Evolutionary conservation across 768 basidiomycete genomes (phyloP), one percentile per base, ranked within the genome.

Genomic region (Hericium coralloides): DNA sequence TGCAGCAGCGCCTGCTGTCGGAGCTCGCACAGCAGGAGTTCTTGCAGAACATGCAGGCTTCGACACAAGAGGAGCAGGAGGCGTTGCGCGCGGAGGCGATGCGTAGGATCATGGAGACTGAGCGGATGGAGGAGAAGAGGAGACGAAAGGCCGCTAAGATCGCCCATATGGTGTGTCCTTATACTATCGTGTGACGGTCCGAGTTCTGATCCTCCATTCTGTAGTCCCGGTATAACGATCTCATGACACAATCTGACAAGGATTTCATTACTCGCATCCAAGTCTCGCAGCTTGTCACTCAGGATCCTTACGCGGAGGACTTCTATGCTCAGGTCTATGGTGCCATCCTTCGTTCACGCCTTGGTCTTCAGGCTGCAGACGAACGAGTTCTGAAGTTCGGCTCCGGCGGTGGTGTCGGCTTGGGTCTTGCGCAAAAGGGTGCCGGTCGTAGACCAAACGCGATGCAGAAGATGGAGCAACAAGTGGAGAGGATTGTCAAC

Each of bases 211-310:
- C 17, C 39, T 25, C 31, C 31, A 18, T 61, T 56, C 56, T 38
- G 9, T 53, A 93, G 92, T 83, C 93, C 59, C 84, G 90, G 58
- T 94, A 94, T 67, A 95, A 95, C 63, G 92, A 94, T 69, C 78
- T 95, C 38, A 95, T 95, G 93, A 93, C 92, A 3, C 92, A 94
- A 72, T 94, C 91, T 12, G 97, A 99, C 77, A 98, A 98, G 74
- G 97, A 98, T 67, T 99, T 98, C 68, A 98, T 99, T 72, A 98
- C 97, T 38, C 85, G 97, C 23, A 98, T 99, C 60, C 97, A 99
- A 70, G 92, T 99, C 37, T 98, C 95, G 1, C 97, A 98, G 67
- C 87, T 98, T 43, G 94, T 97, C 47, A 95, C 94, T 6, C 87
- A 91, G 66, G 97, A 99, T 72, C 97, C 97, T 0, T 98, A 95